A percentile compares a stretch with the other conserved stretches of the same genome.
Evolutionary conservation across 768 basidiomycete genomes (phyloP).

Genomic region (Mycena pura): DNA sequence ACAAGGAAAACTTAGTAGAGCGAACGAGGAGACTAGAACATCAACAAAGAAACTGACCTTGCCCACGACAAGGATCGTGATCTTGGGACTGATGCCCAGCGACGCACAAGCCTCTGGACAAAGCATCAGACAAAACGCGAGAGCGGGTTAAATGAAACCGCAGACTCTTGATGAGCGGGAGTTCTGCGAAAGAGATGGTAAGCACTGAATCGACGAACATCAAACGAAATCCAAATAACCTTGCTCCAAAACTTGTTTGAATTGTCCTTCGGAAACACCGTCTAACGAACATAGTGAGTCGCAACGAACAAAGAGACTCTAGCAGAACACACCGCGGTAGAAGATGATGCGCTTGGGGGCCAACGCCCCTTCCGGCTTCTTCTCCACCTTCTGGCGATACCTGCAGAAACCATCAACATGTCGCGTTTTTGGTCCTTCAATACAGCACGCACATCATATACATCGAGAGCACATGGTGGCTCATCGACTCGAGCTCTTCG

Average conservation of each 20-base stretch:
- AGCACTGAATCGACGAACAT: no score
- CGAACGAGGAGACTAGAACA: no score
- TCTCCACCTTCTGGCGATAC: conserved; percentile 64
- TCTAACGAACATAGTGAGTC: conserved; percentile 42
- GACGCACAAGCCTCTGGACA: conserved; percentile 65
- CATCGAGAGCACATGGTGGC: conserved; percentile 60
- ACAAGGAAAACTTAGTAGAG: no score
- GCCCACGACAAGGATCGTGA: conserved; percentile 74
- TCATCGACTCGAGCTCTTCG: conserved; percentile 70
- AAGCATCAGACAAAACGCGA: conserved; percentile 5
- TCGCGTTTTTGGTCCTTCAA: no score
- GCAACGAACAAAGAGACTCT: conserved; percentile 9
- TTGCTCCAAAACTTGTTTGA: conserved; percentile 57
- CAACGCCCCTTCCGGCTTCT: conserved; percentile 45
- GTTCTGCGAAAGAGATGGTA: conserved; percentile 46
- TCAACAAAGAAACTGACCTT: no score
- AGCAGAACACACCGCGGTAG: conserved; percentile 61
- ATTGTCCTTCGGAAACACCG: conserved; percentile 63
- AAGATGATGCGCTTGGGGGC: conserved; percentile 78
- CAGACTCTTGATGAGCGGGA: conserved; percentile 64
- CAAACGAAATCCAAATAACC: conserved; percentile 45
- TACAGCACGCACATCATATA: conserved; percentile 46
- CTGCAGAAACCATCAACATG: not conserved
- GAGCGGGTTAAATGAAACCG: not conserved
- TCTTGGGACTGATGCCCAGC: conserved; percentile 63